Evolutionary conservation across 2,329 filamentous ascomycete genomes (phyloP), one percentile per base, ranked within the genome.

Genomic region (Neonectria coccinea): DNA sequence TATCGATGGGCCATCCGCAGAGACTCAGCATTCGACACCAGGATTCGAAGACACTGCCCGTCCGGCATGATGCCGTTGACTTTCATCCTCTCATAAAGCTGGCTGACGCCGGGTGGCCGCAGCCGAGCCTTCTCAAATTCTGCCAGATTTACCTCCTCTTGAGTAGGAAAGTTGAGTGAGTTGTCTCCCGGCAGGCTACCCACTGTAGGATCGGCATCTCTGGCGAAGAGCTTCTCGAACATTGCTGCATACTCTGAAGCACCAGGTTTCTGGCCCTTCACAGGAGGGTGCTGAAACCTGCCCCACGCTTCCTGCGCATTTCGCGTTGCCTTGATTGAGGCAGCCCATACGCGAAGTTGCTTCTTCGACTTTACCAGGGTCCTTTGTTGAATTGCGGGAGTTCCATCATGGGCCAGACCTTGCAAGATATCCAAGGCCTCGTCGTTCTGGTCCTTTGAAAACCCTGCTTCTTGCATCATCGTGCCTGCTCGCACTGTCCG

Each of bases 61-160:
- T 78, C 73, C 0, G 89, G 86, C 7, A 74, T 77, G 20, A 90
- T 73, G 1, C 83, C 82, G 2, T 81, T 79, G 1, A 73, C 74
- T 12, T 79, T 74, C 87, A 94, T 91, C 45, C 83, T 80, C 11
- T 81, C 73, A 63, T 90, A 91, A 4, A 94, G 80, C 55, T 86
- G 81, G 5, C 83, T 77, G 11, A 89, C 78, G 1, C 81, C 84
- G 2, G 91, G 91, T 1, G 91, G 87, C 14, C 83, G 80, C 47
- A 88, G 79, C n/a, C 87, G 83, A 42, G 88, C 84, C 68, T 87
- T 87, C 62, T 92, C 91, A 59, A 89, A 87, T n/a, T 89, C 85
- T 63, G 83, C 91, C 72, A 83, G 84, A 76, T 84, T 92, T 76
- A 80, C 79, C 12, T 78, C 71, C 42, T 75, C 64, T 55, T 74